Percentiles rank a stretch among this genome's conserved stretches.
phyloP scores from a whole-genome alignment of 2,329 filamentous ascomycete genomes.

The Aspergillus japonicus region DNA sequence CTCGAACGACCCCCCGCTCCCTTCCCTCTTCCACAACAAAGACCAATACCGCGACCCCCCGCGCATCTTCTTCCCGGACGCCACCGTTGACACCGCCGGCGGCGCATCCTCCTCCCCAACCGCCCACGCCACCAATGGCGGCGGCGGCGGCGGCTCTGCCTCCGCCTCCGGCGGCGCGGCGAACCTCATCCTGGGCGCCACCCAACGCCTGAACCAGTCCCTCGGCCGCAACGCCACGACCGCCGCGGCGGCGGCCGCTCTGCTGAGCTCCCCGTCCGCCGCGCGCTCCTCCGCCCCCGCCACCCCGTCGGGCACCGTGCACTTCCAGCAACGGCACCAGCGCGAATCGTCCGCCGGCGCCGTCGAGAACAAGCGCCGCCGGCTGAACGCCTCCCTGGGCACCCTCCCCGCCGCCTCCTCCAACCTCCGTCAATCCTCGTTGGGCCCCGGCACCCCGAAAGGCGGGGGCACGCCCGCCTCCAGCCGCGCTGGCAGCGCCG shows the following conservation, averaged over 20 bases:
- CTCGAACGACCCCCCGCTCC: conserved; percentile 58
- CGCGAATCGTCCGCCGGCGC: conserved; percentile 56
- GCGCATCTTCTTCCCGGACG: conserved; percentile 52
- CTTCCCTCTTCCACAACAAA: conserved; percentile 56
- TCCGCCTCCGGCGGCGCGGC: conserved; percentile 55
- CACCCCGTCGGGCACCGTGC: conserved; percentile 42
- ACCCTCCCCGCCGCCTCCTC: conserved; percentile 56
- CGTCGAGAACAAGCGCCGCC: conserved; percentile 59
- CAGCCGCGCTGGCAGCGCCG: conserved; percentile 59
- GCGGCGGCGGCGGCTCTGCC: conserved; percentile 39
- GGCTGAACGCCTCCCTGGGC: conserved; percentile 54
- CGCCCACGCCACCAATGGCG: conserved; percentile 48
- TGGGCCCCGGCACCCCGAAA: conserved; percentile 65
- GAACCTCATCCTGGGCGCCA: conserved; percentile 52
- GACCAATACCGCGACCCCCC: conserved; percentile 45
- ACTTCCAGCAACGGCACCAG: conserved; percentile 50
- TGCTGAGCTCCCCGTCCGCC: conserved; percentile 37
- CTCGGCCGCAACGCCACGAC: conserved; percentile 21
- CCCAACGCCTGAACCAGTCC: conserved; percentile 48
- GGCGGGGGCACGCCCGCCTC: conserved; percentile 50
- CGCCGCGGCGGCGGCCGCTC: conserved; percentile 32
- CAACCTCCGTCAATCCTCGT: conserved; percentile 59
- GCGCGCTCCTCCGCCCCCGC: conserved; percentile 47
- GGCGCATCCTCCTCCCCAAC: conserved; percentile 49
- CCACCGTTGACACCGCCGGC: conserved; percentile 42